These are phyloP conservation scores for Neonectria sp. DNA, from an alignment of 2,329 filamentous ascomycete species.

Conservation along the genomic window DNA sequence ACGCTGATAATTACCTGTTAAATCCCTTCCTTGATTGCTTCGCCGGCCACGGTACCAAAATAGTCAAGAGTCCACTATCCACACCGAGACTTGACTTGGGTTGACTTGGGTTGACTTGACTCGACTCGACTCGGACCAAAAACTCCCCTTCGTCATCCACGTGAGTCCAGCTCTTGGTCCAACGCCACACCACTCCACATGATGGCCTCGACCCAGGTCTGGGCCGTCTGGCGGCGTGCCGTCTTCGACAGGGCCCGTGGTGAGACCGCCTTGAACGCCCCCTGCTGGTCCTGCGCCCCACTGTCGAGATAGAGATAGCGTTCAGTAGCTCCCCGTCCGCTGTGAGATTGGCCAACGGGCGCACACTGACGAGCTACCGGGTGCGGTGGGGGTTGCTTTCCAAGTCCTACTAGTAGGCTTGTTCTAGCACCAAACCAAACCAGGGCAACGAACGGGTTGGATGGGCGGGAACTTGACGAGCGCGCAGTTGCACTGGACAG, in stretches of 20 bases:
- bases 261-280: slow-evolving; percentile 7
- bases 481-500: neutral
- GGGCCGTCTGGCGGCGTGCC: neutral
- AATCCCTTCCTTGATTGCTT: neutral
- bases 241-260: slow-evolving; percentile 12
- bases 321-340: slow-evolving; percentile 4
- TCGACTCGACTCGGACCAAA: neutral
- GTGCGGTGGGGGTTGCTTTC: neutral
- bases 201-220: slow-evolving; percentile 16
- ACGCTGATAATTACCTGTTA: neutral
- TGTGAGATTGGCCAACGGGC: slow-evolving; percentile 17
- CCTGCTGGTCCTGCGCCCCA: slow-evolving; percentile 15
- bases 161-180: no score
- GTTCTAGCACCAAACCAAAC: neutral
- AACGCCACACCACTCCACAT: slow-evolving; percentile 10
- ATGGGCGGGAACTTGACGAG: neutral
- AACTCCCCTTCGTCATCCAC: neutral
- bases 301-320: slow-evolving; percentile 22
- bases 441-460: neutral
- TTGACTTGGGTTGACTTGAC: no score
- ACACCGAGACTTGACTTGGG: no score
- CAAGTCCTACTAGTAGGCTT: no score
- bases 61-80: no score
- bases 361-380: slow-evolving; percentile 3
- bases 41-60: no score